phyloP scores from a whole-genome alignment of 73 alveolate genomes.

The Paramecium bursaria region DNA sequence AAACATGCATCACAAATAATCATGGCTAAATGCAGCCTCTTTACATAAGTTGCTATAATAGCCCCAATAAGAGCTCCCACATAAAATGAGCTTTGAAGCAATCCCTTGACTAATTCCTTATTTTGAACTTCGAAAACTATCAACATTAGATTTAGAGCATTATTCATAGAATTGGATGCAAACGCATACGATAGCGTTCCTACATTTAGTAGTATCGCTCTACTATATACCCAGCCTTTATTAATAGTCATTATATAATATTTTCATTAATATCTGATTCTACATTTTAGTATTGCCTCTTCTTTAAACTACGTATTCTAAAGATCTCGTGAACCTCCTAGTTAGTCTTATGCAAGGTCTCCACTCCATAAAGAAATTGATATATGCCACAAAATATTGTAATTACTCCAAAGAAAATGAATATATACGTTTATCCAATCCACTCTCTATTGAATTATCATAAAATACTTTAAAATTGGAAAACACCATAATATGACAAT shows the following conservation, averaged over 20 bases:
- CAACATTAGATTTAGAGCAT: not conserved
- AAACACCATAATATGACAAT: slow-evolving; percentile 19
- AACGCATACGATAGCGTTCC: slow-evolving; percentile 24
- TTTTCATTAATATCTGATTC: no score
- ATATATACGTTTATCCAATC: not conserved
- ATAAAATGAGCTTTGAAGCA: slow-evolving; percentile 20
- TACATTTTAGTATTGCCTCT: no score
- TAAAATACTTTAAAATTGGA: slow-evolving; percentile 22
- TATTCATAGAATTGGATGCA: slow-evolving; percentile 34
- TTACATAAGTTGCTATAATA: not conserved
- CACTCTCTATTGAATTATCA: not conserved
- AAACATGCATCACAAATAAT: not conserved
- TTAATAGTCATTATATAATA: no score
- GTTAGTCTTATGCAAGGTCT: not conserved
- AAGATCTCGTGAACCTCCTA: not conserved
- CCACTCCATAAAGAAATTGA: not conserved
- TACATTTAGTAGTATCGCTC: no score
- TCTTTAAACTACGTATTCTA: no score
- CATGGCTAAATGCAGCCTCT: slow-evolving; percentile 10
- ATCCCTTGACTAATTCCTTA: slow-evolving; percentile 3
- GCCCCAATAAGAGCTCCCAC: slow-evolving; percentile 47
- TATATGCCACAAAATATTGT: not conserved
- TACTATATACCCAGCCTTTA: no score
- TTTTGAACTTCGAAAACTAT: not conserved
- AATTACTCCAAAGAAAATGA: not conserved